A percentile compares a stretch with the other conserved stretches of the same genome.
phyloP scores from a whole-genome alignment of 768 basidiomycete species.

The Podaxis rugospora region DNA sequence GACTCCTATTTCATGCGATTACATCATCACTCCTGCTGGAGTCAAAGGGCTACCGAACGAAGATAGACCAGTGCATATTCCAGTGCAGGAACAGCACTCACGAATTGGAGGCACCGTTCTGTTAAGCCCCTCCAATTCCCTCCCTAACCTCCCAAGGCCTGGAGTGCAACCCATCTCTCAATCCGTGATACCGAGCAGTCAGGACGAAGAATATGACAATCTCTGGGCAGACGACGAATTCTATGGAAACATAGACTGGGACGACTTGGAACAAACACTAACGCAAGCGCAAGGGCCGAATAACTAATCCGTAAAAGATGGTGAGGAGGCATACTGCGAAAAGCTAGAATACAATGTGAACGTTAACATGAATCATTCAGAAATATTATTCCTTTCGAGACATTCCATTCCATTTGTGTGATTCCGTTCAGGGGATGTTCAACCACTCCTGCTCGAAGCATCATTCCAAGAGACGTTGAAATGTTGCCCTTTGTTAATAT shows the following conservation, averaged over 20 bases:
- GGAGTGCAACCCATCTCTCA: constrained; percentile 3
- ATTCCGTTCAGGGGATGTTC: not conserved
- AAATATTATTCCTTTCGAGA: not conserved
- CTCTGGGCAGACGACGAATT: constrained; percentile 45
- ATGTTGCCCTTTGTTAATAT: not conserved
- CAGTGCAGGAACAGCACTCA: not conserved
- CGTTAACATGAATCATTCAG: not conserved
- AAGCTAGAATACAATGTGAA: not conserved
- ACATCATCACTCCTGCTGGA: constrained; percentile 63
- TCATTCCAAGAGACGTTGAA: not conserved
- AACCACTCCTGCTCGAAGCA: not conserved
- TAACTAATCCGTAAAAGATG: not conserved
- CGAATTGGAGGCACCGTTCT: not conserved
- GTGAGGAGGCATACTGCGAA: not conserved
- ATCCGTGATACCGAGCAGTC: constrained; percentile 11
- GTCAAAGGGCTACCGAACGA: constrained; percentile 27
- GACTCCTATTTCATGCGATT: constrained; percentile 63
- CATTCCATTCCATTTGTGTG: not conserved
- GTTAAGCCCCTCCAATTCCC: not conserved
- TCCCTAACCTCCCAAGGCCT: not conserved
- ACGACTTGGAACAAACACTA: constrained; percentile 21
- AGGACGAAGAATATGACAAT: constrained; percentile 29
- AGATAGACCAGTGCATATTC: not conserved
- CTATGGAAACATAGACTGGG: constrained; percentile 33
- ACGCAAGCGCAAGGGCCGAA: constrained; percentile 14